Base-by-base conservation (phyloP, 352 stramenopile genomes). In the Phytopythium helicoides region DNA sequence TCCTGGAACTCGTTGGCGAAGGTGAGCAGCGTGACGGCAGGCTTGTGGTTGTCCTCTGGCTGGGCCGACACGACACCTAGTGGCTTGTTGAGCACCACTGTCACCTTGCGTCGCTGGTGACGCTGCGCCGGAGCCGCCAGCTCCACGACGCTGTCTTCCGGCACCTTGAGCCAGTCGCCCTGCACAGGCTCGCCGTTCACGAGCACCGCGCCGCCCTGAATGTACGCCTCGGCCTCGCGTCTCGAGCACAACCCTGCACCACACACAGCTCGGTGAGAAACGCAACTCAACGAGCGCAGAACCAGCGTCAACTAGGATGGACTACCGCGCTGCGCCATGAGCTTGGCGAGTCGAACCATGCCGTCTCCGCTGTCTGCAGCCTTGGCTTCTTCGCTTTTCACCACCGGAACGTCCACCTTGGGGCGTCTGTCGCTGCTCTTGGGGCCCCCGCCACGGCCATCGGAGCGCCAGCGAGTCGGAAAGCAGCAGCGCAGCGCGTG, bases 41-140 rank as follows among this genome's bases (percentile, higher is more conserved):
- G 80, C 14, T 71, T 81, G 54, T 81, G 69, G 62, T 79, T 74
- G 21, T 62, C 51, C 50, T 94, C 80, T 1, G 81, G 81, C 51
- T 94, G 81, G 12, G 79, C 86, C n/a, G 81, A 92, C 22, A 94
- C 81, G 52, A 66, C 75, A n/a, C 82, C 82, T 52, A 94, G 62
- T 3, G 81, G 84, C 46, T 94, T 94, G 64, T 94, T 94, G 39
- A 94, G 62, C 41, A 94, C 54, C 34, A 94, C 55, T 33, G 84
- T 90, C 21, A 91, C 76, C 57, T 92, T 94, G 45, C 85, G 81
- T 42, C 68, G 65, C 57, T 91, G 74, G 52, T 91, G 80, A 47
- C 73, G 71, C 56, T 87, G 72, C n/a, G 81, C 84, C 50, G 68
- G 67, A 35, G 74, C 79, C 40, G 80, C 73, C 35, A 94, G 73